Conservation (phyloP, 2,329 filamentous ascomycete species). For the Aspergillus chevalieri region DNA sequence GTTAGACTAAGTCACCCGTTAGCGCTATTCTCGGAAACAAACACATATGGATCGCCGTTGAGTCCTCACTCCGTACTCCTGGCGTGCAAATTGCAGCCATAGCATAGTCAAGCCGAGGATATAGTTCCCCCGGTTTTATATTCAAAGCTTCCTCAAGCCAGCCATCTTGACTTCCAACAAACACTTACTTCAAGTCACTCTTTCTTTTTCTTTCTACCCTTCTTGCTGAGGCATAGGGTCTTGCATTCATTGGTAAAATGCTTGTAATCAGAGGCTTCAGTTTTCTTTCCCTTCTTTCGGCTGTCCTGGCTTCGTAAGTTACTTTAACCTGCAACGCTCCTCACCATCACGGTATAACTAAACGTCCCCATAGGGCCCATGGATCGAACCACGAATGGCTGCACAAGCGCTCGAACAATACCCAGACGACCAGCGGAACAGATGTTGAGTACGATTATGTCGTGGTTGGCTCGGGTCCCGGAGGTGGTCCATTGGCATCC, state of each 20-base stretch:
- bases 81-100: background rate
- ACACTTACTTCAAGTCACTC: background rate
- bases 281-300: conserved; percentile 10
- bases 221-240: conserved; percentile 5
- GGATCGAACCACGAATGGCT: background rate
- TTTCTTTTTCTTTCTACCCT: background rate
- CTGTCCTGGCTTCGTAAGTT: conserved; percentile 12
- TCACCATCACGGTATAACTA: background rate
- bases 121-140: background rate
- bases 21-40: background rate
- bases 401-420: background rate
- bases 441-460: conserved; percentile 53
- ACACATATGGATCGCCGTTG: background rate
- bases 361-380: background rate
- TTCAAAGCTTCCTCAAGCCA: background rate
- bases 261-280: conserved; percentile 1
- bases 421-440: background rate
- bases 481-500: conserved; percentile 54
- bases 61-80: background rate
- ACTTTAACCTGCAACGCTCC: no score
- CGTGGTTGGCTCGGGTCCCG: conserved; percentile 56
- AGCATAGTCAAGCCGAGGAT: background rate
- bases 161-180: background rate
- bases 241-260: conserved; percentile 3
- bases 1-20: background rate